Base-by-base conservation (phyloP, 1,284 basidiomycete species). In the Cryptococcus sp. region DNA sequence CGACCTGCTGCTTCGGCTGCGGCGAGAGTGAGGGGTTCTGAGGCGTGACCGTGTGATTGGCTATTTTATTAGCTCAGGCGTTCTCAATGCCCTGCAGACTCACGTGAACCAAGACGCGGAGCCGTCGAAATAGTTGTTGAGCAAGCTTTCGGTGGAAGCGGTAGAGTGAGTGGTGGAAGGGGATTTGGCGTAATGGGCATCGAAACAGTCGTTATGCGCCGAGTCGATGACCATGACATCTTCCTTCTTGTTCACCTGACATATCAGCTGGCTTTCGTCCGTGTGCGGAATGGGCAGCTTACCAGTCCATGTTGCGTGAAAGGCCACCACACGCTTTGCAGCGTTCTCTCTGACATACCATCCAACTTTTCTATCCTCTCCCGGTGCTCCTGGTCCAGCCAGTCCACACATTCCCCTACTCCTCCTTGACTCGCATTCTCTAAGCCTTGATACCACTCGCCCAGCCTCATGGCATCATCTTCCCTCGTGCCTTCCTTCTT, bases 21-120 rank as follows among this genome's bases (percentile, higher is more conserved):
- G 1, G 93, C 90, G 24, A 90, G 76, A 0, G 88, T 84, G 11
- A 97, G 78, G 0, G 82, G 74, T 0, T 87, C 80, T 50, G 87
- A 76, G 0, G 81, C 84, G 63, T 97, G 94, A 0, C 93, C 93
- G 37, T 97, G 74, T 0, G 85, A 82, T 74, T 98, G 94, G 0
- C 68, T 71, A n/a, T n/a, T n/a, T n/a, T n/a, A n/a, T n/a, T n/a
- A n/a, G n/a, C n/a, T n/a, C n/a, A 39, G 2, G 23, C 19, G 28
- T 32, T n/a, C n/a, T n/a, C n/a, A n/a, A n/a, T n/a, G n/a, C n/a
- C n/a, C n/a, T n/a, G n/a, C n/a, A n/a, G n/a, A n/a, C n/a, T n/a
- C n/a, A 71, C 68, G 94, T 97, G 90, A 94, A 98, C 94, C 94
- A 97, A 14, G 90, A 94, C 0, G 94, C 92, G 0, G 91, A 94